These are phyloP conservation scores for Bipolaris bicolor DNA, from an alignment of 2,329 filamentous ascomycete species.

Conservation along the genomic window DNA sequence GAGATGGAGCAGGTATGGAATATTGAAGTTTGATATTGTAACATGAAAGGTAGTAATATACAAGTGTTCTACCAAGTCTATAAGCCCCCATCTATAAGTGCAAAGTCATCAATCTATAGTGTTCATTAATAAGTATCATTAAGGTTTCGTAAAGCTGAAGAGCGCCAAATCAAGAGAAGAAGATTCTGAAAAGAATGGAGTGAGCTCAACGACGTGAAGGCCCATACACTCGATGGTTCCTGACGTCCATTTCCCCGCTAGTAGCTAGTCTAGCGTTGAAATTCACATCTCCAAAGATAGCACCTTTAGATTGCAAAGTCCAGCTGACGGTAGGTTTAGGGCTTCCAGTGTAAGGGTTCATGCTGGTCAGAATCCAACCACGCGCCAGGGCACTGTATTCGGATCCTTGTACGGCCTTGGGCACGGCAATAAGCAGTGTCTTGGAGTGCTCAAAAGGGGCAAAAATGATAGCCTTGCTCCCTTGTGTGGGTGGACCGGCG, in stretches of 20 bases:
- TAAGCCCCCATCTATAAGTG: background rate
- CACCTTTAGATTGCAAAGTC: conserved; percentile 50
- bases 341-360: conserved; percentile 33
- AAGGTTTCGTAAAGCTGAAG: background rate
- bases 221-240: conserved; percentile 37
- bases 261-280: conserved; percentile 27
- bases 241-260: conserved; percentile 16
- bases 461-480: conserved; percentile 39
- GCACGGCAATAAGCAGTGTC: conserved; percentile 39
- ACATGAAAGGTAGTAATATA: background rate
- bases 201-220: conserved; percentile 7
- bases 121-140: background rate
- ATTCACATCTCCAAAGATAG: conserved; percentile 47
- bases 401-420: conserved; percentile 30
- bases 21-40: background rate
- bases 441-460: conserved; percentile 43
- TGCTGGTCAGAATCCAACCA: conserved; percentile 50
- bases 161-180: background rate
- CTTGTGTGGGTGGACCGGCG: background rate
- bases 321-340: conserved; percentile 40
- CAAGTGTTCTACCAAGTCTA: background rate
- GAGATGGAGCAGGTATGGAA: background rate
- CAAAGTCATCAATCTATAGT: background rate
- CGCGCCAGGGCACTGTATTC: conserved; percentile 32
- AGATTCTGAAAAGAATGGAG: background rate